Percentiles rank a stretch among this genome's conserved stretches.
Conservation (phyloP, 2,329 filamentous ascomycete genomes). For the Hypocrella siamensis region DNA sequence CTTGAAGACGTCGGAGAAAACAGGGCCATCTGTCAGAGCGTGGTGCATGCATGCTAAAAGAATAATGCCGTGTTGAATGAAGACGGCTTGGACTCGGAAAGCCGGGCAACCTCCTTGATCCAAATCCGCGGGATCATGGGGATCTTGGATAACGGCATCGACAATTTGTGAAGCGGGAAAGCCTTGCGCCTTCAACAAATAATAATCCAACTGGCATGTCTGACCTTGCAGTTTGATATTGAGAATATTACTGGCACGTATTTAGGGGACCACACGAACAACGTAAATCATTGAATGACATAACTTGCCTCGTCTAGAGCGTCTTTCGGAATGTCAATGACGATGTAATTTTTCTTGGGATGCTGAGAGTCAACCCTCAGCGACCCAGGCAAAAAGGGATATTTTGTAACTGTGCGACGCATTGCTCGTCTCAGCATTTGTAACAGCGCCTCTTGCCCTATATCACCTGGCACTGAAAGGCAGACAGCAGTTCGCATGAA, state of each 20-base stretch:
- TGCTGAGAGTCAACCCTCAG: background rate
- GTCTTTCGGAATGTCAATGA: background rate
- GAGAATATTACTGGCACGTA: background rate
- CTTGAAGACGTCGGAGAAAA: background rate
- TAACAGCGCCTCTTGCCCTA: background rate
- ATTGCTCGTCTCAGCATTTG: background rate
- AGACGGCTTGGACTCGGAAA: background rate
- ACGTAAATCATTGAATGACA: background rate
- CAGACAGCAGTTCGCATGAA: background rate
- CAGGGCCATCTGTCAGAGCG: background rate
- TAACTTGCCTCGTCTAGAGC: background rate
- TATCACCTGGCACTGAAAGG: background rate
- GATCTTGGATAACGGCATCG: background rate
- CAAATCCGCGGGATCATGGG: background rate
- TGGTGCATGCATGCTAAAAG: background rate
- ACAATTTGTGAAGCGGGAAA: background rate
- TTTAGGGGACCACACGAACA: background rate
- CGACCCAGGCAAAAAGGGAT: background rate
- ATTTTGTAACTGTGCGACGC: background rate
- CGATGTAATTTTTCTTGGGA: background rate
- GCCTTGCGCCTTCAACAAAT: background rate
- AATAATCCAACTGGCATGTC: background rate
- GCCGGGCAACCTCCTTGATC: background rate
- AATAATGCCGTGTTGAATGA: background rate
- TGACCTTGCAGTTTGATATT: background rate